Base-by-base conservation (phyloP, 352 stramenopile genomes). In the Thalassiosira hispida region DNA sequence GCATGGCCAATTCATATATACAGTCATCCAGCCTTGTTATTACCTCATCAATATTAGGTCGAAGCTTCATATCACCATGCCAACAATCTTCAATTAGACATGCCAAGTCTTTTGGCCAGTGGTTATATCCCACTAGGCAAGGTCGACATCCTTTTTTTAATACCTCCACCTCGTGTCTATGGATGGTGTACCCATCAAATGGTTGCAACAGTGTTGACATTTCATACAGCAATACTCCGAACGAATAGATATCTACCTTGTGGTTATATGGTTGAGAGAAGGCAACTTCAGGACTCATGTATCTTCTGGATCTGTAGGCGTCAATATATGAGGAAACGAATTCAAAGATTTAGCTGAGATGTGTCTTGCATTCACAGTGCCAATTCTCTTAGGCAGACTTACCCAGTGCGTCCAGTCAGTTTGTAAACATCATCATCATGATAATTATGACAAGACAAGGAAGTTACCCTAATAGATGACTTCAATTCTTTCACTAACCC, bases 241-340 rank as follows among this genome's bases (percentile, higher is more conserved):
- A 93, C 1, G 93, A 94, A 68, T 91, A 94, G 16, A 84, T 59
- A 66, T 98, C 96, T 11, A 96, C 94, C 29, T 97, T 97, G 49
- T 87, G 95, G 47, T 96, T 98, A 84, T 98, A 98, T 8, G 95
- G 95, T 69, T 96, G 85, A 61, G 94, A 92, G 6, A 96, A 93
- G 44, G 97, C 97, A 6, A 98, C 95, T 71, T 98, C 95, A 22
- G 52, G 51, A 9, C 25, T 38, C 67, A 76, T 76, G 29, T 76
- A 76, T 11, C 67, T 47, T 61, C 47, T 35, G 8, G 63, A 72
- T n/a, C 57, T 65, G 56, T 27, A 16, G 4, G 16, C 12, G 9
- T 47, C 23, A 12, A 63, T n/a, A n/a, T n/a, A n/a, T n/a, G n/a
- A n/a, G n/a, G n/a, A n/a, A n/a, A n/a, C n/a, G n/a, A n/a, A n/a